Evolutionary conservation across 768 basidiomycete species (phyloP).

Genomic region (Termitomyces sp.): DNA sequence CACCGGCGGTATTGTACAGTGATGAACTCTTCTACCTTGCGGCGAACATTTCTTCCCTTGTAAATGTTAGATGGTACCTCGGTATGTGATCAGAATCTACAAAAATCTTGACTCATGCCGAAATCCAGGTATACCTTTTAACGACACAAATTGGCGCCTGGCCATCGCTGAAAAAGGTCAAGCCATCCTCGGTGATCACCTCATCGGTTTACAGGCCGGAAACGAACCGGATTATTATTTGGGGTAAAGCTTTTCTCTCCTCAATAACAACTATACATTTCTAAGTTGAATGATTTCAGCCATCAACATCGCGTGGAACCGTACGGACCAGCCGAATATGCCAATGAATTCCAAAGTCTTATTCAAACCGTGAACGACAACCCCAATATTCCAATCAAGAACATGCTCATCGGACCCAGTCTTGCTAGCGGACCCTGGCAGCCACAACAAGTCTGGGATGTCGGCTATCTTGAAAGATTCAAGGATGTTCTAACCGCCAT

Average conservation of each 20-base stretch:
- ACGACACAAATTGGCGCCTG: conserved; percentile 52
- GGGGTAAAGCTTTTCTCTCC: conserved; percentile 14
- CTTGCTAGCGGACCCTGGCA: conserved; percentile 51
- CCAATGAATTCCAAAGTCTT: conserved; percentile 40
- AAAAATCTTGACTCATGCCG: neutral
- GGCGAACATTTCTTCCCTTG: conserved; percentile 48
- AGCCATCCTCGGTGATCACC: conserved; percentile 53
- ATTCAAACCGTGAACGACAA: conserved; percentile 31
- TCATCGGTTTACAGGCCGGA: conserved; percentile 66
- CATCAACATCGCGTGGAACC: conserved; percentile 15
- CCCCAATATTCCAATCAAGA: conserved; percentile 25
- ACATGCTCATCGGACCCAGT: conserved; percentile 57
- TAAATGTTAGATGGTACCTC: conserved; percentile 63
- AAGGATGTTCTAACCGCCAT: conserved; percentile 35
- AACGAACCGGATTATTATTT: conserved; percentile 79
- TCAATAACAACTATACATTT: neutral
- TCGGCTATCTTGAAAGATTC: conserved; percentile 42
- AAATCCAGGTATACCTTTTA: conserved; percentile 52
- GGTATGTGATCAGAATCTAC: conserved; percentile 22
- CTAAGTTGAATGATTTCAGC: neutral
- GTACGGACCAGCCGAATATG: conserved; percentile 37
- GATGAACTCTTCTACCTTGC: conserved; percentile 63
- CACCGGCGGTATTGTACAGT: conserved; percentile 61
- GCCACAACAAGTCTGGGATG: conserved; percentile 40
- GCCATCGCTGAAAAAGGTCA: conserved; percentile 54